These are phyloP conservation scores for Nitzschia sp. DNA, from an alignment of 108 stramenopile species.

Conservation along the genomic window DNA sequence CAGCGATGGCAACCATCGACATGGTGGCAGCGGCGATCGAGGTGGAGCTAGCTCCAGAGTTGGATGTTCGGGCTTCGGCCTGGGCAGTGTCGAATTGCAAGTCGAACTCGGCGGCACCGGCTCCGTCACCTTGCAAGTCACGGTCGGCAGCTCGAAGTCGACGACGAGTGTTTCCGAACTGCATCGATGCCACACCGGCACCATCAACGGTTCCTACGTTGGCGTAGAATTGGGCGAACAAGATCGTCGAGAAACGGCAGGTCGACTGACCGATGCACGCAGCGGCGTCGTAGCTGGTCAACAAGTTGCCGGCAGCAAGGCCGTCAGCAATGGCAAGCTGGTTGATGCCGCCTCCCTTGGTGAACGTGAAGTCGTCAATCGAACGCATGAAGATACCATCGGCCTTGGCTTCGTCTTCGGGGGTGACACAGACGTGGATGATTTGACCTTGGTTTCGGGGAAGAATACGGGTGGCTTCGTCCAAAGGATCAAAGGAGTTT, in stretches of 20 bases:
- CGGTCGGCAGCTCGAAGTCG: neutral
- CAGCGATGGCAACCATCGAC: neutral
- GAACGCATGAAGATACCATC: constrained; percentile 16
- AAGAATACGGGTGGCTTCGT: neutral
- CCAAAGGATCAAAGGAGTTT: neutral
- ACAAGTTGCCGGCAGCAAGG: constrained; percentile 4
- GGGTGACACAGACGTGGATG: constrained; percentile 13
- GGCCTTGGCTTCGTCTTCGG: neutral
- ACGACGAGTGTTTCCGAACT: constrained; percentile 9
- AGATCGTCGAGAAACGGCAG: constrained; percentile 16
- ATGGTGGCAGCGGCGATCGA: neutral
- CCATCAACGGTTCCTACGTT: constrained; percentile 7
- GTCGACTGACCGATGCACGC: neutral
- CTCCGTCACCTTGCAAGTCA: neutral
- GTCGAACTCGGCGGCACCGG: constrained; percentile 5
- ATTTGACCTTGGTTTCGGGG: constrained; percentile 15
- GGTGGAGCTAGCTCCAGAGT: neutral
- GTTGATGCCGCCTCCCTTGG: neutral
- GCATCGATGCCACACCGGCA: constrained; percentile 11
- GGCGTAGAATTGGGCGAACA: constrained; percentile 18
- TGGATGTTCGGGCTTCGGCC: neutral
- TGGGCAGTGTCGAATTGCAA: neutral
- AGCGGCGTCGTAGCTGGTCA: constrained; percentile 5
- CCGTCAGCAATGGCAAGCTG: constrained; percentile 13
- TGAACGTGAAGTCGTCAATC: constrained; percentile 8